Base-by-base conservation (phyloP, 805 yeast species). In the Wickerhamiella hasegawae region DNA sequence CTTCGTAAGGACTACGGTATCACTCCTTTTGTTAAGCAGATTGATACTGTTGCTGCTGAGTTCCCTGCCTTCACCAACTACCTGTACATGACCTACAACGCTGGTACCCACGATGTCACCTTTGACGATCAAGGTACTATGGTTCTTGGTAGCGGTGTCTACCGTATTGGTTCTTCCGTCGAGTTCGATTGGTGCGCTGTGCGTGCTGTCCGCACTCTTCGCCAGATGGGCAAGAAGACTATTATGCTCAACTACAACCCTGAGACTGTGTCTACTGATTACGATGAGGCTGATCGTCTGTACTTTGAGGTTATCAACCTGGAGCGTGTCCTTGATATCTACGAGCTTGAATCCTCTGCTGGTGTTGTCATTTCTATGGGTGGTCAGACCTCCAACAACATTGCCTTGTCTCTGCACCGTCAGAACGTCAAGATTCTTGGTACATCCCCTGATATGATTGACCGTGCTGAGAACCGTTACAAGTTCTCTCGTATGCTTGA, bases 171-270 rank as follows among this genome's bases (percentile, higher is more conserved):
- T 51, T 90, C 97, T 4, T 87, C 97, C 21, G 98, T 87, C 42
- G 98, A 87, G 62, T 87, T 87, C 55, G 98, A 87, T 64, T 87
- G 97, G 96, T 87, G 98, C 73, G 97, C 97, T 32, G 98, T 87
- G 40, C 73, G 94, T 45, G 90, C 97, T 32, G 90, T 84, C 44
- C 75, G 97, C 63, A 83, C 97, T 28, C 68, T 87, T 54, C 74
- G 98, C 51, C 78, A 78, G 47, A 71, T 73, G 55, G 83, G 85
- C 40, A 66, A 70, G 54, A 87, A 84, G 66, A 87, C 97, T 28
- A 77, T 90, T 54, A 90, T 90, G 96, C 74, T 87, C 53, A 87
- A 87, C 66, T 87, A 90, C 65, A 87, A 87, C 64, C 98, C 98
- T 28, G 98, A 87, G 64, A 87, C 98, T 24, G 98, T 87, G 16